A percentile compares a stretch with the other conserved stretches of the same genome.
Conservation (phyloP, 2,329 filamentous ascomycete genomes). For the Calonectria fujianensis region DNA sequence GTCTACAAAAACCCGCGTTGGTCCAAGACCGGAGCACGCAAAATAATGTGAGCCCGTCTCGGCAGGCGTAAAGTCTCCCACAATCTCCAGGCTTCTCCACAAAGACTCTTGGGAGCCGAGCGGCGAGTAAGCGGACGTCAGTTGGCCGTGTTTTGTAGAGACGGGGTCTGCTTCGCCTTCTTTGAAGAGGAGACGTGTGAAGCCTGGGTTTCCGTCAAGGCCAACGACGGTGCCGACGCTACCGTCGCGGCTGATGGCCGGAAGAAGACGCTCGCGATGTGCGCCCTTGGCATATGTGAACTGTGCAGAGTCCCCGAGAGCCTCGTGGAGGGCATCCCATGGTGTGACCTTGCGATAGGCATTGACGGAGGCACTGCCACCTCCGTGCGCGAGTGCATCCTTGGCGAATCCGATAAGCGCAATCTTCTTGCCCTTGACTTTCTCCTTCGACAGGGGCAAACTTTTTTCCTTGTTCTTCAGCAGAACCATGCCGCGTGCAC, state of each 20-base stretch:
- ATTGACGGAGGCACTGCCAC: conserved; percentile 5
- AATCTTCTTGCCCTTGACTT: conserved; percentile 50
- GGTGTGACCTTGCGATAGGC: conserved; percentile 14
- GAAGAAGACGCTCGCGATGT: conserved; percentile 11
- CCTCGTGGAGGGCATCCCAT: conserved; percentile 17
- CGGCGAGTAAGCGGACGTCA: conserved; percentile 50
- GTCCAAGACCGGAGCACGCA: conserved; percentile 55
- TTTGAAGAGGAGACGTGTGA: conserved; percentile 54
- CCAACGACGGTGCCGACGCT: conserved; percentile 47
- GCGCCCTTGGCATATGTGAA: conserved; percentile 18
- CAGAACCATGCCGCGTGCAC: background rate
- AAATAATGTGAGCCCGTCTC: conserved; percentile 55
- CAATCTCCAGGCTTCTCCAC: conserved; percentile 52
- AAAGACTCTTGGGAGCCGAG: conserved; percentile 53
- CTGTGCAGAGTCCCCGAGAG: background rate
- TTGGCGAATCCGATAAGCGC: conserved; percentile 56
- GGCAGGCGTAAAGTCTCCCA: conserved; percentile 55
- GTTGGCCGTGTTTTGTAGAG: conserved; percentile 45
- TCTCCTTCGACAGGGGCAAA: conserved; percentile 1
- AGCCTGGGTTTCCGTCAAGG: conserved; percentile 56
- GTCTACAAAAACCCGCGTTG: conserved; percentile 53
- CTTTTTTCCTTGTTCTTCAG: conserved; percentile 5
- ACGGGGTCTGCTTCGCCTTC: conserved; percentile 45
- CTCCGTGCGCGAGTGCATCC: conserved; percentile 11
- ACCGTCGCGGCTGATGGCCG: conserved; percentile 1